A percentile compares a stretch with the other conserved stretches of the same genome.
phyloP scores from a whole-genome alignment of 768 basidiomycete genomes.

The Cystoderma amianthinum region DNA sequence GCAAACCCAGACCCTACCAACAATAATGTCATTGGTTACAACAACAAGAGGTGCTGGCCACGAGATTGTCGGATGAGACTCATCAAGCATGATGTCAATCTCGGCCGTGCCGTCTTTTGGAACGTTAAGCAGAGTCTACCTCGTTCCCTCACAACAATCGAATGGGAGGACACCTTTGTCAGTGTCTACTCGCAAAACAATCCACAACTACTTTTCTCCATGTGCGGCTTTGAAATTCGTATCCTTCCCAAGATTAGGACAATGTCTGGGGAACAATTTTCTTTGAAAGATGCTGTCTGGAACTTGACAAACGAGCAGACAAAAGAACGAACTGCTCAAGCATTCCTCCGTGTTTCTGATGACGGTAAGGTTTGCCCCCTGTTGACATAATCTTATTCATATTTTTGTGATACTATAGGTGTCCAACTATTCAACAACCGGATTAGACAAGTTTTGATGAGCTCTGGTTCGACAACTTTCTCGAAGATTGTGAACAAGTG shows the following conservation, averaged over 20 bases:
- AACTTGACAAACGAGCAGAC: constrained; percentile 95
- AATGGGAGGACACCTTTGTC: constrained; percentile 98
- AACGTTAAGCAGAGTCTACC: constrained; percentile 97
- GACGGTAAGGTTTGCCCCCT: constrained; percentile 48
- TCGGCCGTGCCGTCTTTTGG: constrained; percentile 98
- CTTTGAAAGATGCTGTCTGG: constrained; percentile 93
- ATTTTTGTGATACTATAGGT: constrained; percentile 29
- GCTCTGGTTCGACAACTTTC: constrained; percentile 97
- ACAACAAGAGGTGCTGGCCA: constrained; percentile 99
- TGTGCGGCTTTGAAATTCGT: constrained; percentile 98
- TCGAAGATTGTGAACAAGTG: constrained; percentile 99
- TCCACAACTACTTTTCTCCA: constrained; percentile 95
- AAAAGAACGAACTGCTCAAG: constrained; percentile 96
- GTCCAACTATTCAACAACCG: constrained; percentile 98
- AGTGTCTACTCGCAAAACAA: constrained; percentile 98
- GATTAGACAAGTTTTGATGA: constrained; percentile 95
- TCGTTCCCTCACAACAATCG: constrained; percentile 93
- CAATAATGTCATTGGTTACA: constrained; percentile 98
- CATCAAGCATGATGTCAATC: constrained; percentile 98
- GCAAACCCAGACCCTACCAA: constrained; percentile 98
- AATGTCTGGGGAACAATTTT: constrained; percentile 95
- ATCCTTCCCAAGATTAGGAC: constrained; percentile 96
- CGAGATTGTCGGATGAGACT: constrained; percentile 98
- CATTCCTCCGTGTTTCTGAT: constrained; percentile 96
- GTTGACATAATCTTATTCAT: constrained; percentile 2